A percentile compares a stretch with the other conserved stretches of the same genome.
These are phyloP conservation scores for Artemisia annua DNA, from an alignment of 129 eudicot species.

Conservation along the genomic window DNA sequence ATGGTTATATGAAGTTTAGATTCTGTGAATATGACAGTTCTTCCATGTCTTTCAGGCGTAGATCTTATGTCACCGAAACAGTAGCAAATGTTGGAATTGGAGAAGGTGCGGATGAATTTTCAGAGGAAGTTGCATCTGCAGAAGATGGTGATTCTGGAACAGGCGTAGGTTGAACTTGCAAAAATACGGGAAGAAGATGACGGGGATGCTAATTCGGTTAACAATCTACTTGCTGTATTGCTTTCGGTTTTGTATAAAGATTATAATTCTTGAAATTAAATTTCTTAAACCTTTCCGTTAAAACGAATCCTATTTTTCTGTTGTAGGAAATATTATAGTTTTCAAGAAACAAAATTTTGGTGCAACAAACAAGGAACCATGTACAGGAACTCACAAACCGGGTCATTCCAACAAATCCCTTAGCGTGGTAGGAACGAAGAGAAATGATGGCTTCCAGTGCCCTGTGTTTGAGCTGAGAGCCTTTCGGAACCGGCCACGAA, in stretches of 20 bases:
- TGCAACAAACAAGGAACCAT: slow-evolving; percentile 67
- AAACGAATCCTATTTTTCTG: background rate
- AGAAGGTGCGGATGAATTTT: slow-evolving; percentile 77
- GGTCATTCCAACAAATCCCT: slow-evolving; percentile 55
- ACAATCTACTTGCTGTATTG: no score
- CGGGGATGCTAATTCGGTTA: slow-evolving; percentile 37
- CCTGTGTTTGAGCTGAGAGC: slow-evolving; percentile 56
- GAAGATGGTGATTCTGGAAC: slow-evolving; percentile 75
- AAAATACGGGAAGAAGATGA: slow-evolving; percentile 56
- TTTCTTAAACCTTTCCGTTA: background rate
- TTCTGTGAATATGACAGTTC: no score
- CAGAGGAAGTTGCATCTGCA: slow-evolving; percentile 76
- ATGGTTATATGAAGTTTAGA: no score
- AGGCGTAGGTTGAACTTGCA: slow-evolving; percentile 67
- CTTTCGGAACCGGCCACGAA: slow-evolving; percentile 64
- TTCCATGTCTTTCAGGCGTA: no score
- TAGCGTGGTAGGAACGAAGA: slow-evolving; percentile 57
- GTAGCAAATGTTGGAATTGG: slow-evolving; percentile 77
- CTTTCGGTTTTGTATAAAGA: no score
- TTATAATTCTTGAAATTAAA: no score
- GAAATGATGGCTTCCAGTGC: slow-evolving; percentile 86
- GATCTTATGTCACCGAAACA: slow-evolving; percentile 40
- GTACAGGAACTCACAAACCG: slow-evolving; percentile 50
- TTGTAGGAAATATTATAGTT: slow-evolving; percentile 68
- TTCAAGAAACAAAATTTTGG: slow-evolving; percentile 68